Base-by-base conservation (phyloP, 2,329 filamentous ascomycete species). In the Talaromyces sp. region DNA sequence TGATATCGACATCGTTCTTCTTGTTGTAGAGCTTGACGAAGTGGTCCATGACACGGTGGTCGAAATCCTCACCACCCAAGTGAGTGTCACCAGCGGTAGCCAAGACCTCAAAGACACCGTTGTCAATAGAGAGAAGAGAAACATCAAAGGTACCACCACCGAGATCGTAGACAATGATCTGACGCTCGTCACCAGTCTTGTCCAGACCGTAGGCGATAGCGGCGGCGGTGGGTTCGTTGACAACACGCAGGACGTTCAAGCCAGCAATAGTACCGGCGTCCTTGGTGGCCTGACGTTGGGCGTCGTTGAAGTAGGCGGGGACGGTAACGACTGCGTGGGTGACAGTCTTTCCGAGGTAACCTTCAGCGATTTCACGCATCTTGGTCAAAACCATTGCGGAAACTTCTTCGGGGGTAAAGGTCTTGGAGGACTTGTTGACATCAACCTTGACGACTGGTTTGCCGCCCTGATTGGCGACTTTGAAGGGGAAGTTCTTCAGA, bases 11-110 rank as follows among this genome's bases (percentile, higher is more conserved):
- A 73, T 82, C 83, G 86, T 97, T 87, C 87, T 97, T 95, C 90
- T 97, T 97, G 90, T 98, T 98, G 89, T 96, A 98, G 74, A 87
- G 85, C 90, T 98, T 97, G 85, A 90, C 89, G 78, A 98, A 92
- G 88, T 94, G 87, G 86, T 91, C 92, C 85, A 98, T 97, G 80
- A 98, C 87, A 79, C 94, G 90, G 87, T 98, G 93, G 81, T 98
- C 94, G 80, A 98, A 98, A 85, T 98, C 94, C 82, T 98, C 93
- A 89, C 93, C 93, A 90, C 93, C 93, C 73, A 97, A 88, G 81
- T 97, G 93, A 74, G 93, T 97, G 80, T 97, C 93, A 92, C 93
- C 93, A 78, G 93, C 92, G 74, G 93, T 97, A 80, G 93, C 90
- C 81, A 94, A 82, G 73, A 97, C 93, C 85, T 97, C 93, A 78